A percentile compares a stretch with the other conserved stretches of the same genome.
Evolutionary conservation across 2,329 filamentous ascomycete genomes (phyloP).

Genomic region (Fragosphaeria purpurea): DNA sequence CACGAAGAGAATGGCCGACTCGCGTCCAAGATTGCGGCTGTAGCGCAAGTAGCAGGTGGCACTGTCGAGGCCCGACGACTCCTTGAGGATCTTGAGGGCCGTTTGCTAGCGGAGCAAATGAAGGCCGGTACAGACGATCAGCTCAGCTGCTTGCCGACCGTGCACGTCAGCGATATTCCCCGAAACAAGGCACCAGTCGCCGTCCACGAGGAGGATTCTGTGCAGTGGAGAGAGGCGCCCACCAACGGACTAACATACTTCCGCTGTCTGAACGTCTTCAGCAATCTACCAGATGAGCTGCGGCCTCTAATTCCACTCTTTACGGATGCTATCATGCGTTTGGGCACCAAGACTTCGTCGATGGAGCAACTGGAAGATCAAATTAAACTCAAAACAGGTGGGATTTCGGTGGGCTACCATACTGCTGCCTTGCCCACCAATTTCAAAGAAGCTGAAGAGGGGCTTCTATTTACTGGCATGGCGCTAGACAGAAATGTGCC

Average conservation of each 20-base stretch:
- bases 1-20: constrained; percentile 69
- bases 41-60: constrained; percentile 50
- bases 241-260: constrained; percentile 97
- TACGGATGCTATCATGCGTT: constrained; percentile 82
- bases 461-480: constrained; percentile 74
- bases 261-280: constrained; percentile 71
- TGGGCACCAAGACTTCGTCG: constrained; percentile 76
- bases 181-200: constrained; percentile 55
- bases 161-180: constrained; percentile 83
- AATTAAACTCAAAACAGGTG: constrained; percentile 93
- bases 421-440: constrained; percentile 68
- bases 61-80: constrained; percentile 51
- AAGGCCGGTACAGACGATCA: constrained; percentile 75
- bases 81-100: constrained; percentile 68
- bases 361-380: constrained; percentile 95
- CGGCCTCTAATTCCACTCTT: constrained; percentile 81
- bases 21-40: constrained; percentile 61
- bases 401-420: constrained; percentile 76
- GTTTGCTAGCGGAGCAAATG: constrained; percentile 72
- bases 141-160: constrained; percentile 78
- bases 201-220: constrained; percentile 54
- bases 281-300: constrained; percentile 73
- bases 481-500: constrained; percentile 84
- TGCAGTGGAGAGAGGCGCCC: constrained; percentile 85
- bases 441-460: constrained; percentile 63